Percentiles rank a stretch among this genome's conserved stretches.
Conservation (phyloP, 2,329 filamentous ascomycete genomes). For the Sclerotinia minor region DNA sequence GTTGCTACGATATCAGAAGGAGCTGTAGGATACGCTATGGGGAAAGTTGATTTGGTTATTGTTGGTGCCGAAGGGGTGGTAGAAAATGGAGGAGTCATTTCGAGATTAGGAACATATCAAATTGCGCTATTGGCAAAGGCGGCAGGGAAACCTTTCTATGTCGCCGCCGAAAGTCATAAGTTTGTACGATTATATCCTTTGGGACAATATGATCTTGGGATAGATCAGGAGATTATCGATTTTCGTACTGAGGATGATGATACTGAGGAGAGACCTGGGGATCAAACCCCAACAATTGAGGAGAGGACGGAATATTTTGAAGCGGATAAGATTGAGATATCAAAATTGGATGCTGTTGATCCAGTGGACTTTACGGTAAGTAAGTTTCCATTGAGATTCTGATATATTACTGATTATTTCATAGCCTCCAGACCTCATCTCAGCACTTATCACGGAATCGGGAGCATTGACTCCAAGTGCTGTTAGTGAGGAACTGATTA, state of each 20-base stretch:
- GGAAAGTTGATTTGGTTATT: conserved; percentile 67
- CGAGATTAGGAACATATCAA: conserved; percentile 81
- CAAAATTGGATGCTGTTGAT: conserved; percentile 39
- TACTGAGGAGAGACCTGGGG: conserved; percentile 37
- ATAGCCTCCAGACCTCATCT: conserved; percentile 67
- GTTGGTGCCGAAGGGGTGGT: conserved; percentile 83
- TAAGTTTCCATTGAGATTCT: neutral
- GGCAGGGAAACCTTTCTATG: conserved; percentile 72
- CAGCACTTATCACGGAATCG: conserved; percentile 73
- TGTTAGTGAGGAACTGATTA: conserved; percentile 68
- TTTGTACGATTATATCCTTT: conserved; percentile 86
- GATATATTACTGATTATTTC: conserved; percentile 35
- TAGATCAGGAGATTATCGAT: conserved; percentile 75
- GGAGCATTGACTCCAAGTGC: conserved; percentile 70
- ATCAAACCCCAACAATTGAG: conserved; percentile 30
- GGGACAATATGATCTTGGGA: conserved; percentile 76
- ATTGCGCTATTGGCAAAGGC: conserved; percentile 78
- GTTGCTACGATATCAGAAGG: conserved; percentile 79
- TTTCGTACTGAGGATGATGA: conserved; percentile 63
- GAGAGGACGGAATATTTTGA: conserved; percentile 38
- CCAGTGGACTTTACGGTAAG: conserved; percentile 71
- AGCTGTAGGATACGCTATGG: conserved; percentile 76
- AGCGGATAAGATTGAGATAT: conserved; percentile 25
- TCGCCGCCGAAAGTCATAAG: conserved; percentile 94
- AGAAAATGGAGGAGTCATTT: conserved; percentile 91